Evolutionary conservation across 2,329 filamentous ascomycete genomes (phyloP).

Genomic region (Cercospora janseana): DNA sequence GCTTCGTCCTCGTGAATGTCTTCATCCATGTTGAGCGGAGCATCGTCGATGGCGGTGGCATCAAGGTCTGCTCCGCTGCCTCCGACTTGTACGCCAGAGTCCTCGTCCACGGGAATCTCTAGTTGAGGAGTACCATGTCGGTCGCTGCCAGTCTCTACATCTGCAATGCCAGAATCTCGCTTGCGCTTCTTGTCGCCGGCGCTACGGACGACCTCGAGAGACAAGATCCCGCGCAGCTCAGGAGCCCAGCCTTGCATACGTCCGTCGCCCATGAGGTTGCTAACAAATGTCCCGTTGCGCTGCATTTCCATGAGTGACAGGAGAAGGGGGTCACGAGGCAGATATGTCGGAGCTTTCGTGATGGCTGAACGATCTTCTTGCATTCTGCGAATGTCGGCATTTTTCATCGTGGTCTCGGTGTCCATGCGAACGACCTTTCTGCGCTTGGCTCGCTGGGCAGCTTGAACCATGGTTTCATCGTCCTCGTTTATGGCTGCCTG

Average conservation of each 20-base stretch:
- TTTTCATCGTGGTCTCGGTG: slow-evolving; percentile 72
- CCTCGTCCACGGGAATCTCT: slow-evolving; percentile 35
- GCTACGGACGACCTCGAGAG: slow-evolving; percentile 73
- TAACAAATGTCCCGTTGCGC: slow-evolving; percentile 84
- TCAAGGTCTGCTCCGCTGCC: slow-evolving; percentile 27
- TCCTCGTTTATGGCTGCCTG: slow-evolving; percentile 42
- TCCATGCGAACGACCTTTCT: slow-evolving; percentile 83
- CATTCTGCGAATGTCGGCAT: slow-evolving; percentile 76
- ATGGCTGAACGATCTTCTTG: slow-evolving; percentile 85
- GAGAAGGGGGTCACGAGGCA: slow-evolving; percentile 82
- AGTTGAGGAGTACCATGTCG: slow-evolving; percentile 31
- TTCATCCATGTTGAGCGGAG: slow-evolving; percentile 23
- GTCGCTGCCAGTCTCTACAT: slow-evolving; percentile 57
- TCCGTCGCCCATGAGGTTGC: slow-evolving; percentile 78
- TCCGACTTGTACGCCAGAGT: slow-evolving; percentile 32
- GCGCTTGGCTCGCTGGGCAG: slow-evolving; percentile 69
- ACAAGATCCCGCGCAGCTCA: slow-evolving; percentile 88
- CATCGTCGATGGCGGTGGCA: slow-evolving; percentile 35
- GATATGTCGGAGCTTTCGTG: slow-evolving; percentile 74
- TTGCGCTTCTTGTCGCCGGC: slow-evolving; percentile 87
- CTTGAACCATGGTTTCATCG: slow-evolving; percentile 56
- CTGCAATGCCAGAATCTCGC: slow-evolving; percentile 81
- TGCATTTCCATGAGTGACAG: slow-evolving; percentile 89
- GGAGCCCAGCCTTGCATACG: slow-evolving; percentile 77
- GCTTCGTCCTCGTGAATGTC: slow-evolving; percentile 29